Evolutionary conservation across 192 early-diverging fungal species (phyloP), one percentile per base, ranked within the genome.

Genomic region (Paraglomus brasilianum): DNA sequence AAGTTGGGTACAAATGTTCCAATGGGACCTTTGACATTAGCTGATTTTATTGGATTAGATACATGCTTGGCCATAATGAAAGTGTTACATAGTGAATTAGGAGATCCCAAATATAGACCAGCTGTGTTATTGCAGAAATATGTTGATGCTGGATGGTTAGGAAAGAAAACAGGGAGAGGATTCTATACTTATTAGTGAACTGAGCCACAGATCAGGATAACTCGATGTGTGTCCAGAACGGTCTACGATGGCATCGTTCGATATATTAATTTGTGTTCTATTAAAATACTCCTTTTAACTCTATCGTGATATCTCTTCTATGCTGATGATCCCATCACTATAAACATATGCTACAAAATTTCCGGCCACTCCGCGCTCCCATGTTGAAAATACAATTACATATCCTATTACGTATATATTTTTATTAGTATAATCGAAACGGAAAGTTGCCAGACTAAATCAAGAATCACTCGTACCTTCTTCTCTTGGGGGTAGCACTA

Each of bases 11-110:
- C 92, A 24, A 98, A 98, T 78, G 89, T 87, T 72, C 96, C 96
- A 6, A 98, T 98, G 96, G 97, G 97, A 30, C 97, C 97, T 19
- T 84, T 98, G 59, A 92, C 91, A 2, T 85, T 98, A 56, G 97
- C 94, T 15, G 97, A 98, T 77, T 96, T 97, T 76, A 98, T 98
- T 77, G 97, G 97, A 45, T 78, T 98, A 49, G 97, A 98, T 74
- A 98, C 97, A 0, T 98, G 97, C 78, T 78, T 98, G 69, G 89
- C 97, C 9, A 98, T 98, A 70, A 95, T 98, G 94, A 85, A 89
- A 71, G 95, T 98, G 9, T 83, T 96, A 44, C 91, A 96, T 78
- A 79, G 83, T 24, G 89, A 95, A 71, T 84, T 94, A 43, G 95
- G 95, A 63, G 96, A 98, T 72, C 84, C 89, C 61, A 98, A 97